Evolutionary conservation across 306 rosid species (phyloP), one percentile per base, ranked within the genome.

Genomic region (Betula pendula): DNA sequence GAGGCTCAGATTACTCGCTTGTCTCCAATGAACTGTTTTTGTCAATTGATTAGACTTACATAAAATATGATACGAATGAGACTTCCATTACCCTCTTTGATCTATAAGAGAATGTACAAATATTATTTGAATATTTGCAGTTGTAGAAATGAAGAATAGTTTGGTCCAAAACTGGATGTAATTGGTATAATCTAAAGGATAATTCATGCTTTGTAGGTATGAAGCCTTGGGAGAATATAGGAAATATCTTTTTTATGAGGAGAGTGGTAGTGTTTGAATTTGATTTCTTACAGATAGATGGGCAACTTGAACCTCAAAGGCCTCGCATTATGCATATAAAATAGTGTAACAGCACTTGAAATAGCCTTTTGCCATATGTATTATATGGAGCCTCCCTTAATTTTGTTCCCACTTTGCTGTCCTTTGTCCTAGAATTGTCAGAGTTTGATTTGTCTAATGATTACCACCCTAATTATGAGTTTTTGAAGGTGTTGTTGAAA

Each of bases 401-500:
- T 22, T 75, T 75, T 63, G 35, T 24, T 71, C 49, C 52, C 66
- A 29, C 50, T 27, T 20, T 51, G 35, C 75, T 56, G 29, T 73
- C 76, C 29, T 38, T 44, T 52, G 17, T 81, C 73, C 55, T 45
- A 22, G n/a, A 79, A 27, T 3, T 73, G 35, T 72, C 45, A 22
- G 68, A 47, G 47, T 75, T 75, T 62, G 43, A 3, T 17, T 33
- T 65, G 25, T 35, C 19, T 65, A 65, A 19, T 65, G 24, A 33
- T 40, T 6, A 19, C 31, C 16, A 22, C 20, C 56, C 47, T 44
- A 71, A 22, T 75, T 49, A 10, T 14, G 27, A 51, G 44, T 65
- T 13, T 78, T 31, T 58, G 16, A 62, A 40, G 55, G 56, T 55
- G 25, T 53, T 67, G 42, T 74, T 70, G 27, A 45, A 58, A 76